These are phyloP conservation scores for Coelastrella sp. DNA, from an alignment of 139 green algal species.

Conservation along the genomic window DNA sequence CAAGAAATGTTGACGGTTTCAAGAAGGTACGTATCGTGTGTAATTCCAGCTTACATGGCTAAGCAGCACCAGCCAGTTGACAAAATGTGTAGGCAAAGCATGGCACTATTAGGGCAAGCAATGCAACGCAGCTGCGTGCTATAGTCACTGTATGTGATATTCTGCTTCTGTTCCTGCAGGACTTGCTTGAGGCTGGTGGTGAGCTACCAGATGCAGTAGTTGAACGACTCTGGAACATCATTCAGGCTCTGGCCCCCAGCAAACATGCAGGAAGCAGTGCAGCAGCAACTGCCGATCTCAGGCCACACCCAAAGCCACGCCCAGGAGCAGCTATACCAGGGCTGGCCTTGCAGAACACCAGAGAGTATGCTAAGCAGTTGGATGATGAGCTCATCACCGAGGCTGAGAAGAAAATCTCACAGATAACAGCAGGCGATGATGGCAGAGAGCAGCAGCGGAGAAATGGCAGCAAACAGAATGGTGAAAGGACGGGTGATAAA, in stretches of 20 bases:
- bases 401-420: constrained; percentile 19
- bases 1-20: constrained; percentile 73
- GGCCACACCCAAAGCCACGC: constrained; percentile 34
- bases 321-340: constrained; percentile 64
- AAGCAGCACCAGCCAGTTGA: no score
- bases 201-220: constrained; percentile 87
- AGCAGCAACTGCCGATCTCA: background rate
- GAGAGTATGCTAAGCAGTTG: constrained; percentile 78
- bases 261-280: background rate
- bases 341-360: constrained; percentile 80
- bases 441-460: constrained; percentile 45
- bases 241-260: constrained; percentile 71
- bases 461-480: constrained; percentile 42
- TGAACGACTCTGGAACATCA: constrained; percentile 91
- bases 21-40: constrained; percentile 69
- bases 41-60: no score
- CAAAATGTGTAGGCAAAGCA: no score
- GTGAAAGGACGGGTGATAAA: constrained; percentile 29
- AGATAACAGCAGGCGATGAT: constrained; percentile 14
- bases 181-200: constrained; percentile 78
- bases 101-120: no score
- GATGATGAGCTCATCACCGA: constrained; percentile 75
- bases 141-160: no score
- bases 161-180: constrained; percentile 24
- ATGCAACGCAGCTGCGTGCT: no score